These are phyloP conservation scores for Thalassiosira profunda DNA, from an alignment of 108 stramenopile genomes.

Conservation along the genomic window DNA sequence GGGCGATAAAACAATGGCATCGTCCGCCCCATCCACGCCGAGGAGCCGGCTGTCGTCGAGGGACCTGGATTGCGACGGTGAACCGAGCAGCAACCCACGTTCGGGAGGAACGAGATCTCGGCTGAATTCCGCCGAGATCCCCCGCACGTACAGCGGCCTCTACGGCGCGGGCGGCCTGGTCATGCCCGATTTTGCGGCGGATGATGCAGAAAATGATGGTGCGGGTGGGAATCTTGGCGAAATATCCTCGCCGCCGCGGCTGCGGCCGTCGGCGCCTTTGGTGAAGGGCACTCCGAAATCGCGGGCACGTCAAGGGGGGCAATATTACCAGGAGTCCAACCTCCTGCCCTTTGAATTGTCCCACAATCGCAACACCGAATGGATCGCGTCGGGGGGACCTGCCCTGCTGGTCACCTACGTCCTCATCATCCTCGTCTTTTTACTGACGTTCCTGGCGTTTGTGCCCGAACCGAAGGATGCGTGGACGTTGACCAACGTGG, in stretches of 20 bases:
- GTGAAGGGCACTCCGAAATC: not conserved
- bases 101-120: conserved; percentile 48
- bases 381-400: conserved; percentile 56
- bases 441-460: conserved; percentile 59
- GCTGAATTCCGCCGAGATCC: conserved; percentile 77
- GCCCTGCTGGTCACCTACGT: conserved; percentile 65
- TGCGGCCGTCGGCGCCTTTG: not conserved
- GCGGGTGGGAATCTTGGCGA: conserved; percentile 1
- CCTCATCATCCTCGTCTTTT: conserved; percentile 57
- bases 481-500: conserved; percentile 74
- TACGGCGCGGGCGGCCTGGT: conserved; percentile 59
- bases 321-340: conserved; percentile 36
- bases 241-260: not conserved
- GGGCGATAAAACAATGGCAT: conserved; percentile 44
- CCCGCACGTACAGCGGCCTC: conserved; percentile 77
- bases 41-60: conserved; percentile 26
- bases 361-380: conserved; percentile 58
- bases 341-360: conserved; percentile 83
- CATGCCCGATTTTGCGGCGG: conserved; percentile 1
- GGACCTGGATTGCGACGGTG: conserved; percentile 18
- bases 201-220: not conserved
- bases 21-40: conserved; percentile 38
- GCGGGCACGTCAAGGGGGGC: not conserved
- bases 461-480: conserved; percentile 50
- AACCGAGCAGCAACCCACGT: not conserved